Evolutionary conservation across 2,329 filamentous ascomycete species (phyloP), one percentile per base, ranked within the genome.

Genomic region (Elsinoe ampelina): DNA sequence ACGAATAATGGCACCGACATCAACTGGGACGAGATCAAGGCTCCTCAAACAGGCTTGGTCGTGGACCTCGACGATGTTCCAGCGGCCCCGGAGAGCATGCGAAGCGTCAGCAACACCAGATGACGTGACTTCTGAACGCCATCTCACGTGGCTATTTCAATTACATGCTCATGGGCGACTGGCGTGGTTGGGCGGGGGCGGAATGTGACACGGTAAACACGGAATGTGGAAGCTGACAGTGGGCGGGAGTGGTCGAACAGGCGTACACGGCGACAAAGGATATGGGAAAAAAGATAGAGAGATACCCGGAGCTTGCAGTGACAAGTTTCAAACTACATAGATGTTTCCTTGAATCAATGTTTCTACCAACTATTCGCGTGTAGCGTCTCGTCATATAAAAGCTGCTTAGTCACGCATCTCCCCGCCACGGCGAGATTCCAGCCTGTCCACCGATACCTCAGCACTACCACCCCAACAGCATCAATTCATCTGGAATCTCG

Each of bases 21-120:
- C 52, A 42, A 47, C 3, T 56, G 54, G 54, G 54, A 56, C 19
- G 39, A 56, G 38, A 48, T 56, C 54, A 56, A 48, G 17, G 10
- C 15, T 2, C 54, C 54, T 19, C 41, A 34, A n/a, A 32, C 43
- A 10, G 41, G 54, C 12, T 17, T 56, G 22, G 34, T 56, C 8
- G 54, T 56, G 12, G 54, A 45, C 39, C 22, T 55, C 3, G 34
- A 50, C 45, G 45, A 50, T 20, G 17, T 52, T 8, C 11, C 47
- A 35, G 15, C 48, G 12, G 32, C 30, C 15, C 17, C 48, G 15
- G 35, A 35, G 2, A 34, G 35, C 13, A 39, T 36, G 48, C 13
- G 48, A 17, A 52, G 35, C 48, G 34, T 35, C 3, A 52, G 48
- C 48, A 52, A 52, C 15, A 52, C 32, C 3, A 19, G 48, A 34